Evolutionary conservation across 371 early-diverging fungal genomes (phyloP).

Genomic region (Zychaea mexicana): DNA sequence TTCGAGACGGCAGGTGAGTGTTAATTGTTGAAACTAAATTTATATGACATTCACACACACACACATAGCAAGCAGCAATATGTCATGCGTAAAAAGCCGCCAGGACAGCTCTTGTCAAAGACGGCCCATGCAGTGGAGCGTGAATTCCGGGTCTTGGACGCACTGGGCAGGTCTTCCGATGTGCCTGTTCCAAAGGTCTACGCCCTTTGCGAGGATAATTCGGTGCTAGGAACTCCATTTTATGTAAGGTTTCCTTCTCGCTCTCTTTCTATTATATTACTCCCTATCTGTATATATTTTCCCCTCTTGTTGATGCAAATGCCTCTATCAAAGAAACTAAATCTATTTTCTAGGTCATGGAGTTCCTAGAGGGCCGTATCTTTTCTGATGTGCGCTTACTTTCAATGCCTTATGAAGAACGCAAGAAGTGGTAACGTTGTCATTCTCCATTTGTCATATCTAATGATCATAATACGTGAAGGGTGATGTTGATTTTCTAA

Average conservation of each 20-base stretch:
- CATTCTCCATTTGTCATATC: not conserved
- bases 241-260: conserved; percentile 59
- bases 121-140: conserved; percentile 92
- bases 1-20: conserved; percentile 69
- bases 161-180: conserved; percentile 67
- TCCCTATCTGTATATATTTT: conserved; percentile 1
- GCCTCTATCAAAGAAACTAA: no score
- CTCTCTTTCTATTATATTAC: not conserved
- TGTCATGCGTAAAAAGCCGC: conserved; percentile 92
- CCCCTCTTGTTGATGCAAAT: no score
- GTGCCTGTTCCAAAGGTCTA: conserved; percentile 91
- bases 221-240: conserved; percentile 87
- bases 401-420: conserved; percentile 55
- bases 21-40: not conserved
- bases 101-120: conserved; percentile 78
- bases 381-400: conserved; percentile 67
- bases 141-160: conserved; percentile 80
- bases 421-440: conserved; percentile 49
- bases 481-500: no score
- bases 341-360: conserved; percentile 68
- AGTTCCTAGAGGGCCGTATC: conserved; percentile 88
- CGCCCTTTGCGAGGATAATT: conserved; percentile 78
- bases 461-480: conserved; percentile 10
- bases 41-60: not conserved
- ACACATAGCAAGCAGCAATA: conserved; percentile 57